These are phyloP conservation scores for Aspergillus wentii DNA, from an alignment of 495 filamentous ascomycete genomes.

Conservation along the genomic window DNA sequence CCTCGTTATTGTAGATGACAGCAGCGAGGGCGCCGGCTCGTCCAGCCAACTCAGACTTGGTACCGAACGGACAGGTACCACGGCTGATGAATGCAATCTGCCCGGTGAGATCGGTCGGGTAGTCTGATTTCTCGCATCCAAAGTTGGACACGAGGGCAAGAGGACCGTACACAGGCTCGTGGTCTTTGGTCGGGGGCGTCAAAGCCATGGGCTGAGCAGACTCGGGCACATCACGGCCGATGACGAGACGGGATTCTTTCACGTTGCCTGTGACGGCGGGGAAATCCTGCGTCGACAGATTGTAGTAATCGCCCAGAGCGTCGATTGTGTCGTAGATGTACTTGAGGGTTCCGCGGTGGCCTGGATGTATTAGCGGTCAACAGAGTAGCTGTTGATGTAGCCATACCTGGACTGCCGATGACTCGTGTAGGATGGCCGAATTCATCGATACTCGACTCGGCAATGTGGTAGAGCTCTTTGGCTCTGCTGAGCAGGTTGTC, in stretches of 20 bases:
- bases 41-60: conserved; percentile 52
- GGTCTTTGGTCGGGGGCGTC: conserved; percentile 54
- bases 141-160: conserved; percentile 30
- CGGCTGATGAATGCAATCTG: conserved; percentile 53
- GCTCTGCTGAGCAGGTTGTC: conserved; percentile 49
- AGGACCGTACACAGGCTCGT: conserved; percentile 35
- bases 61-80: conserved; percentile 56
- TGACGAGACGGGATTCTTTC: conserved; percentile 50
- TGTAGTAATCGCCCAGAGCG: conserved; percentile 52
- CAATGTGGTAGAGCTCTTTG: conserved; percentile 51
- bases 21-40: conserved; percentile 56
- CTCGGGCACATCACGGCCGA: conserved; percentile 45
- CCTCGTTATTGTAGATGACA: conserved; percentile 55
- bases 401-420: conserved; percentile 55
- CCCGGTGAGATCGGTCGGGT: conserved; percentile 30
- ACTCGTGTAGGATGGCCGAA: conserved; percentile 60
- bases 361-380: conserved; percentile 24
- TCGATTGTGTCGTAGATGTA: conserved; percentile 52
- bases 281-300: conserved; percentile 53
- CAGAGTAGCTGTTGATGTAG: conserved; percentile 2
- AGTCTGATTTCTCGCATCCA: conserved; percentile 52
- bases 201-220: conserved; percentile 53
- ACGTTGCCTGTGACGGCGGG: conserved; percentile 53
- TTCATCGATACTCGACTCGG: conserved; percentile 46
- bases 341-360: conserved; percentile 53